These are phyloP conservation scores for Fusarium marasasianum DNA, from an alignment of 2,329 filamentous ascomycete species.

Conservation along the genomic window DNA sequence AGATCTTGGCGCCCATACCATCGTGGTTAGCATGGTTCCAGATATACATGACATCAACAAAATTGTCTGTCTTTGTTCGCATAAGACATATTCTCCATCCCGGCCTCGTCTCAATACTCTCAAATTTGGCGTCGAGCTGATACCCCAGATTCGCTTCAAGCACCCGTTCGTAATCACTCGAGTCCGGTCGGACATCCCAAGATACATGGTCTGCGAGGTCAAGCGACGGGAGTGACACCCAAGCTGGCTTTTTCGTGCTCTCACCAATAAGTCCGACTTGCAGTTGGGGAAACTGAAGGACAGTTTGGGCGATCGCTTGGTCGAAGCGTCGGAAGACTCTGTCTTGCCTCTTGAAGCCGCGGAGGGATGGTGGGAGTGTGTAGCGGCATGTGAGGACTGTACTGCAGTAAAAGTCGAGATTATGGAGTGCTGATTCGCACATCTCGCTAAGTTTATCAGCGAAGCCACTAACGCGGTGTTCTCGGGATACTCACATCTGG, in stretches of 20 bases:
- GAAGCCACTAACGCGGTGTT: not conserved
- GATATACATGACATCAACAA: constrained; percentile 4
- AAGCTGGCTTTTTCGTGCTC: not conserved
- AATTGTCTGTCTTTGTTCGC: not conserved
- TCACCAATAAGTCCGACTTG: not conserved
- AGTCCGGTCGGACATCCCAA: not conserved
- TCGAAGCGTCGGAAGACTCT: not conserved
- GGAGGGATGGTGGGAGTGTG: not conserved
- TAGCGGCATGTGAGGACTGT: constrained; percentile 1
- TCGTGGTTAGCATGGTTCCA: not conserved
- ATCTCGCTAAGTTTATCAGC: not conserved
- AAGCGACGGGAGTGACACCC: not conserved
- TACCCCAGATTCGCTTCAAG: not conserved
- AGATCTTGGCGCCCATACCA: not conserved
- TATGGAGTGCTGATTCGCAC: constrained; percentile 5
- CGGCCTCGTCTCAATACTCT: not conserved
- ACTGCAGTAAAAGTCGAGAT: not conserved
- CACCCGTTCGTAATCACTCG: not conserved
- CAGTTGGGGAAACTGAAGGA: not conserved
- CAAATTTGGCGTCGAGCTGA: constrained; percentile 3
- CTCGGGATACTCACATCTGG: not conserved
- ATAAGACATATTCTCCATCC: constrained; percentile 5
- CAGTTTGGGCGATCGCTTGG: not conserved
- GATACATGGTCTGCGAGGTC: constrained; percentile 1
- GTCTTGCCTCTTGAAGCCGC: not conserved